phyloP scores from a whole-genome alignment of 345 rosid species.

The Populus pruinosa region DNA sequence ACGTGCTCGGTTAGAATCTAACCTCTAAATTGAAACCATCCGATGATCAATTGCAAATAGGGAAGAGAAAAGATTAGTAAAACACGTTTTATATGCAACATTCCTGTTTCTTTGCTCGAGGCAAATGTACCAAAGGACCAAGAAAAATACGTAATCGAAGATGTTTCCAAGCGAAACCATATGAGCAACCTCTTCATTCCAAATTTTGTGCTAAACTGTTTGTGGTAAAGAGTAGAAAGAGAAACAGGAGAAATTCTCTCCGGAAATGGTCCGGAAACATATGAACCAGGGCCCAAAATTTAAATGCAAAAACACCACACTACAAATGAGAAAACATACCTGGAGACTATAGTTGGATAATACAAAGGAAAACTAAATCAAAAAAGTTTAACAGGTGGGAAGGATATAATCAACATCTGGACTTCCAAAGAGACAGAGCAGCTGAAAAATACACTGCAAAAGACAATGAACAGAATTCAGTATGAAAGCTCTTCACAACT shows the following conservation, averaged over 20 bases:
- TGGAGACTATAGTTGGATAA: background rate
- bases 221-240: background rate
- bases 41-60: background rate
- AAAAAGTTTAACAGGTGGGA: background rate
- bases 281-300: background rate
- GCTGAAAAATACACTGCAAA: constrained; percentile 20
- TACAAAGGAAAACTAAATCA: background rate
- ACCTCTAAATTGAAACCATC: background rate
- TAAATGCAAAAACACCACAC: background rate
- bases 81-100: background rate
- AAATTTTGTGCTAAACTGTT: background rate
- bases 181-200: background rate
- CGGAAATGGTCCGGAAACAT: background rate
- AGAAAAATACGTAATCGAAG: too few relatives aligned
- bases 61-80: background rate
- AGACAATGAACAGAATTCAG: constrained; percentile 3
- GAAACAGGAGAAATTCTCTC: background rate
- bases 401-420: background rate
- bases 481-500: background rate
- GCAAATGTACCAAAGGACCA: background rate
- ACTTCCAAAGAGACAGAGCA: background rate
- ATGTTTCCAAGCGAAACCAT: background rate
- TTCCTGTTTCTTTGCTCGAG: background rate
- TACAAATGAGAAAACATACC: background rate
- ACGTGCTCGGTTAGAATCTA: background rate